Conservation (phyloP, 2,329 filamentous ascomycete genomes). For the Verticillium tricorpus region DNA sequence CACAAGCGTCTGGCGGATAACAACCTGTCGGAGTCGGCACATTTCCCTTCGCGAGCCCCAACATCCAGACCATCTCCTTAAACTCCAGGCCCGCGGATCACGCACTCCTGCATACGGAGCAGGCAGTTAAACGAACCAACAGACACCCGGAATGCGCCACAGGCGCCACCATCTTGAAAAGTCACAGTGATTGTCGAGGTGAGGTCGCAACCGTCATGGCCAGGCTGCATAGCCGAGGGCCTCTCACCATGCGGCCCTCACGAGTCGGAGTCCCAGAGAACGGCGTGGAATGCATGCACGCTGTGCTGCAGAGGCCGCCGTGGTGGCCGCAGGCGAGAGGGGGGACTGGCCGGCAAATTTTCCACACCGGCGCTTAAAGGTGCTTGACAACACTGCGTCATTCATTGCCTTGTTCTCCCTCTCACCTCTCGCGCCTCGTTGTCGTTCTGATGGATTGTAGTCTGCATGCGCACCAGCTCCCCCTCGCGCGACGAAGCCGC, state of each 20-base stretch:
- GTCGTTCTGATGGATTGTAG: background rate
- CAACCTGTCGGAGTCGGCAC: background rate
- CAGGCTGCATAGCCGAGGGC: slow-evolving; percentile 33
- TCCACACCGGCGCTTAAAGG: background rate
- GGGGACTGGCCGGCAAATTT: slow-evolving; percentile 1
- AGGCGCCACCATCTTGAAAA: slow-evolving; percentile 10
- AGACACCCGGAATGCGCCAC: slow-evolving; percentile 6
- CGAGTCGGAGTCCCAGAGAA: slow-evolving; percentile 5
- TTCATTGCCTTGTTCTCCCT: background rate
- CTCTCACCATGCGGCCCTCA: slow-evolving; percentile 25
- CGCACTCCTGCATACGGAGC: background rate
- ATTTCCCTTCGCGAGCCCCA: background rate
- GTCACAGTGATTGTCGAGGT: background rate
- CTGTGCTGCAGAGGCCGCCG: slow-evolving; percentile 6
- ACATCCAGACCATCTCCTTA: background rate
- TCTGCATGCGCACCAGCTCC: background rate
- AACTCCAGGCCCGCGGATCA: background rate
- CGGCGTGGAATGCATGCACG: slow-evolving; percentile 13
- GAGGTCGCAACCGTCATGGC: slow-evolving; percentile 7
- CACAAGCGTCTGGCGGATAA: background rate
- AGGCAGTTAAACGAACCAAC: background rate
- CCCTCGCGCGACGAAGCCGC: background rate
- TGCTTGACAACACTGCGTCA: background rate
- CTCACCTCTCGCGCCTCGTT: background rate
- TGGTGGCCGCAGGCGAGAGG: slow-evolving; percentile 2